Evolutionary conservation across 2,329 filamentous ascomycete genomes (phyloP).

Genomic region (Ceratocystis cubensis): DNA sequence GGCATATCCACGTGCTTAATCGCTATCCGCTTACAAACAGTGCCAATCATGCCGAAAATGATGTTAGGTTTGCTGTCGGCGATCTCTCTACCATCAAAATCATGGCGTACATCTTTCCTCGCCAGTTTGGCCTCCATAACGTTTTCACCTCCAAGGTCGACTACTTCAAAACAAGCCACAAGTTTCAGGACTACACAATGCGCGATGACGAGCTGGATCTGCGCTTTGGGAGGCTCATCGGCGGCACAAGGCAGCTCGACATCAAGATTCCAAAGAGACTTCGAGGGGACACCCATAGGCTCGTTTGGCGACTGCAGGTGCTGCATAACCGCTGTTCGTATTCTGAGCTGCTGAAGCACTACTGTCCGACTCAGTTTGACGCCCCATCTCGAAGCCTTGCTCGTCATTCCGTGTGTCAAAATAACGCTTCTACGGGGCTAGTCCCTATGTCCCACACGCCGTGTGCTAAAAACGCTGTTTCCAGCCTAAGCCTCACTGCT

Average conservation of each 20-base stretch:
- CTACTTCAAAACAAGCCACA: constrained; percentile 52
- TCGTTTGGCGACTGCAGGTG: constrained; percentile 57
- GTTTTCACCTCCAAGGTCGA: constrained; percentile 68
- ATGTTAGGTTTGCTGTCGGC: constrained; percentile 2
- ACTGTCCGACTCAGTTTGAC: constrained; percentile 48
- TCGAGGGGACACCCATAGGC: constrained; percentile 43
- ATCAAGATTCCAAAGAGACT: constrained; percentile 51
- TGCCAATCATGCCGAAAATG: constrained; percentile 23
- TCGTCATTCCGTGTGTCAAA: neutral
- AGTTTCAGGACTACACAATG: constrained; percentile 71
- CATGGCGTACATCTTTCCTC: constrained; percentile 87
- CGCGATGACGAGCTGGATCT: constrained; percentile 66
- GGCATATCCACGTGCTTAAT: constrained; percentile 34
- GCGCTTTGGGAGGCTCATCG: constrained; percentile 22
- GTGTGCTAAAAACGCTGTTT: neutral
- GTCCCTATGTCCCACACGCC: neutral
- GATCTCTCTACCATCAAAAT: constrained; percentile 49
- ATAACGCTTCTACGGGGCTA: neutral
- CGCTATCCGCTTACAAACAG: constrained; percentile 1
- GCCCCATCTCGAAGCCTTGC: neutral
- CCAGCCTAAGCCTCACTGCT: neutral
- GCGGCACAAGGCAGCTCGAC: constrained; percentile 14
- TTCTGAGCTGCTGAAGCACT: constrained; percentile 60
- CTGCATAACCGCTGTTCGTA: constrained; percentile 69
- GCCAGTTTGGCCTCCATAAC: constrained; percentile 82